Base-by-base conservation (phyloP, 106 monocot genomes). In the Dendrobium officinale region DNA sequence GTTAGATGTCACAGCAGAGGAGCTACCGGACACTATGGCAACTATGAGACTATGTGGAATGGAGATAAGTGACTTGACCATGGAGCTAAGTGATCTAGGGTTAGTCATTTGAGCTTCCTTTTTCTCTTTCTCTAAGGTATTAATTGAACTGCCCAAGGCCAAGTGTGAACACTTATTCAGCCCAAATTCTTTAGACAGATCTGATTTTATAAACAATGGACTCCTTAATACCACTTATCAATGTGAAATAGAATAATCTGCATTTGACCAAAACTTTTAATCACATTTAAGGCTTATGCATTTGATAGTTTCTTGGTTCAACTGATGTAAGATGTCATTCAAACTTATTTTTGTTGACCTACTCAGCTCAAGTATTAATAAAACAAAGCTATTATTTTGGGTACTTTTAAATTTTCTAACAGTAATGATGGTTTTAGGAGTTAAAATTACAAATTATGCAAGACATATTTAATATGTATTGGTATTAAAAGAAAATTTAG, bases 41-140 rank as follows among this genome's bases (percentile, higher is more conserved):
- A 85, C 90, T 15, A 64, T 93, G 0, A 82, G 95, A 77, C 79
- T 95, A 67, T 95, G 92, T 17, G 95, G 90, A 31, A 89, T 95
- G 92, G 95, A 95, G 83, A 93, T 95, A 82, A 91, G 95, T 61
- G 95, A 95, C 76, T 84, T 95, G 41, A 92, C 95, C 1, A 87
- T 83, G 85, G 95, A 95, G 64, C 87, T 95, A 77, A 88, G 93
- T 79, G 89, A 95, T 41, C 55, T 95, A 42, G 89, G 95, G 95
- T 92, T 11, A 79, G 86, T 19, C 42, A 56, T 77, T 42, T 7
- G 29, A 33, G 22, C n/a, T 49, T 51, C 8, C 66, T 78, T 54
- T 82, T 75, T 16, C 70, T 37, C 17, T 37, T 22, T 33, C 70
- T 70, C 33, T 15, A 37, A 70, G 70, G 15, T 37, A 33, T 70